Evolutionary conservation across 768 basidiomycete genomes (phyloP).

Genomic region (Clathrus columnatus): DNA sequence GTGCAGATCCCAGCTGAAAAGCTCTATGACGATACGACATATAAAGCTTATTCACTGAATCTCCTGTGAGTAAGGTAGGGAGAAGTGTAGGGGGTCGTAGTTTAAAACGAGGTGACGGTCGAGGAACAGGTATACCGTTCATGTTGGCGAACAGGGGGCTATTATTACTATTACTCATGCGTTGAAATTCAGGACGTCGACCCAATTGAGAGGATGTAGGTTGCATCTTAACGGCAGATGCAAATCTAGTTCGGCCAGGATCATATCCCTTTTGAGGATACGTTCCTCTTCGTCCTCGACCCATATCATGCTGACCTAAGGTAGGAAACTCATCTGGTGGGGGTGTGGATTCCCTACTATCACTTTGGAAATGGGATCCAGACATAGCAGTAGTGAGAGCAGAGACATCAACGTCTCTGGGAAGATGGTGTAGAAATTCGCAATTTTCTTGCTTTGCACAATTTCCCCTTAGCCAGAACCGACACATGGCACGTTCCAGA

Average conservation of each 20-base stretch:
- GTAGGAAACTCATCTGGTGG: constrained; percentile 67
- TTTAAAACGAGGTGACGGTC: constrained; percentile 77
- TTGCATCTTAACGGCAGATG: constrained; percentile 78
- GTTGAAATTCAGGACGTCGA: constrained; percentile 3
- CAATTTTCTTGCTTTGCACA: constrained; percentile 95
- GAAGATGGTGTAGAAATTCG: constrained; percentile 92
- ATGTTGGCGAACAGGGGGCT: not conserved
- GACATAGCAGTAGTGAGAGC: constrained; percentile 60
- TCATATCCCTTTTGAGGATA: constrained; percentile 46
- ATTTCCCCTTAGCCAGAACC: constrained; percentile 96
- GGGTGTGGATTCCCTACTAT: constrained; percentile 19
- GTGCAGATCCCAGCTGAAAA: constrained; percentile 83
- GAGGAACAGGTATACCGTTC: constrained; percentile 38
- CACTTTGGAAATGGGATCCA: constrained; percentile 47
- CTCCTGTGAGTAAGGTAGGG: constrained; percentile 84
- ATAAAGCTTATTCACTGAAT: constrained; percentile 70
- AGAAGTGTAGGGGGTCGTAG: constrained; percentile 74
- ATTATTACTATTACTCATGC: constrained; percentile 1
- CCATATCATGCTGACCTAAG: constrained; percentile 31
- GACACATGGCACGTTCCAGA: constrained; percentile 85
- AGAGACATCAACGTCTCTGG: constrained; percentile 74
- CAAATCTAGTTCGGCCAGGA: constrained; percentile 81
- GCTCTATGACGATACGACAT: constrained; percentile 84
- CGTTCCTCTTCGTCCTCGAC: constrained; percentile 28
- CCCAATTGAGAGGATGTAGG: constrained; percentile 15